phyloP scores from a whole-genome alignment of 2,329 filamentous ascomycete species.

The Ophiostoma sp. region DNA sequence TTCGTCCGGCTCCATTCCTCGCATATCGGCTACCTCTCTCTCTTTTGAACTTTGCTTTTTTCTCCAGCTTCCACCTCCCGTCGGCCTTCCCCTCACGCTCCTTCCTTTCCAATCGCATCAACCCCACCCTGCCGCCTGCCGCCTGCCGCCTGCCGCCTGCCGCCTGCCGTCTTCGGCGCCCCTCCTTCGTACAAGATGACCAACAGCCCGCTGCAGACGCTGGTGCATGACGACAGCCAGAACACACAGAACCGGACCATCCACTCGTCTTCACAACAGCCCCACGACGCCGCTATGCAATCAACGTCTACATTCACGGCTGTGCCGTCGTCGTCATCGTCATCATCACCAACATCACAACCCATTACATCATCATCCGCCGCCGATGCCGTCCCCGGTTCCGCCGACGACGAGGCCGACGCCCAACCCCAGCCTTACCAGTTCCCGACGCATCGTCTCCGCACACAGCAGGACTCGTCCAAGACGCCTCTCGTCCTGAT shows the following conservation, averaged over 20 bases:
- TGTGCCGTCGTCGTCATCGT: background rate
- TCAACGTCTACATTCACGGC: background rate
- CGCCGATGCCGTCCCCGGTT: background rate
- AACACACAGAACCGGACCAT: background rate
- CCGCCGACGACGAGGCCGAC: background rate
- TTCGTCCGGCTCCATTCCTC: background rate
- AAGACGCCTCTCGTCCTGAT: slow-evolving; percentile 36
- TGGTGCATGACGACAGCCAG: slow-evolving; percentile 6
- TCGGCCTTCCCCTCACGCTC: background rate
- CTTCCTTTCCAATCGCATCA: slow-evolving; percentile 2
- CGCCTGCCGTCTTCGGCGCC: background rate
- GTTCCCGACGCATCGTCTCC: slow-evolving; percentile 25
- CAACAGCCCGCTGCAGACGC: slow-evolving; percentile 10
- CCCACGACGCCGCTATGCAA: background rate
- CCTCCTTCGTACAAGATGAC: slow-evolving; percentile 1
- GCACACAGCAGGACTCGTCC: slow-evolving; percentile 20
- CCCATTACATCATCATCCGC: background rate
- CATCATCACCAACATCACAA: background rate
- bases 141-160: background rate
- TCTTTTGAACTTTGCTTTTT: too few species aligned
- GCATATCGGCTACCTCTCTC: too few species aligned
- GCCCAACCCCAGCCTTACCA: slow-evolving; percentile 19
- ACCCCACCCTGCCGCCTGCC: background rate
- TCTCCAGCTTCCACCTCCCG: background rate
- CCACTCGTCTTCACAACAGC: background rate